phyloP scores from a whole-genome alignment of 2,329 filamentous ascomycete species.

The Pseudogymnoascus sp. region DNA sequence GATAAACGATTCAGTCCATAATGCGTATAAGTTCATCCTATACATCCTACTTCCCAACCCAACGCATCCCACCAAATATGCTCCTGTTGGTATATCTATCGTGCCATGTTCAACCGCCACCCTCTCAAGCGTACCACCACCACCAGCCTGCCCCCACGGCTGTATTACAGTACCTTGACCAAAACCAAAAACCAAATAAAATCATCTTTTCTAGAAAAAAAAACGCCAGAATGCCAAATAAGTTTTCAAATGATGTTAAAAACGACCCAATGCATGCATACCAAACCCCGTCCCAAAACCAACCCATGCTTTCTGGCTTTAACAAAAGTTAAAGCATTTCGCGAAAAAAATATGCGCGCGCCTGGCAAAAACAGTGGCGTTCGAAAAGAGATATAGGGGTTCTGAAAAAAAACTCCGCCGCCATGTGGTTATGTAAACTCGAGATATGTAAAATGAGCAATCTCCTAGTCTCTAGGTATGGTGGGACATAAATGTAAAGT shows the following conservation, averaged over 20 bases:
- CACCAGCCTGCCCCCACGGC: background rate
- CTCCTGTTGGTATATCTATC: slow-evolving; percentile 6
- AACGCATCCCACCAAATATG: background rate
- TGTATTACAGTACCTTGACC: background rate
- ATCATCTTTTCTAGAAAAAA: slow-evolving; percentile 4
- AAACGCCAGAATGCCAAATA: background rate
- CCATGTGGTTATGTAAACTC: slow-evolving; percentile 5
- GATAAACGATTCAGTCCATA: background rate
- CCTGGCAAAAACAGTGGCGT: background rate
- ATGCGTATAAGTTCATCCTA: background rate
- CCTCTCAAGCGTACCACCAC: background rate
- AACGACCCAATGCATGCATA: background rate
- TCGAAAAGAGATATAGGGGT: background rate
- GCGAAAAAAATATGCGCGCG: background rate
- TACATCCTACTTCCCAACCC: background rate
- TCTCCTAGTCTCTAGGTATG: background rate
- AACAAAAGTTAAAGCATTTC: background rate
- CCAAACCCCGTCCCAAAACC: background rate
- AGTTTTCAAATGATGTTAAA: background rate
- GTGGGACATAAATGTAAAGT: background rate
- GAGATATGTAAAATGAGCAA: background rate
- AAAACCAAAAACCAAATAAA: background rate
- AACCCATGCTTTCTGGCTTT: background rate
- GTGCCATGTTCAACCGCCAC: background rate
- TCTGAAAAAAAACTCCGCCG: background rate